These are phyloP conservation scores for Micractinium sp. DNA, from an alignment of 139 green algal species.

Conservation along the genomic window DNA sequence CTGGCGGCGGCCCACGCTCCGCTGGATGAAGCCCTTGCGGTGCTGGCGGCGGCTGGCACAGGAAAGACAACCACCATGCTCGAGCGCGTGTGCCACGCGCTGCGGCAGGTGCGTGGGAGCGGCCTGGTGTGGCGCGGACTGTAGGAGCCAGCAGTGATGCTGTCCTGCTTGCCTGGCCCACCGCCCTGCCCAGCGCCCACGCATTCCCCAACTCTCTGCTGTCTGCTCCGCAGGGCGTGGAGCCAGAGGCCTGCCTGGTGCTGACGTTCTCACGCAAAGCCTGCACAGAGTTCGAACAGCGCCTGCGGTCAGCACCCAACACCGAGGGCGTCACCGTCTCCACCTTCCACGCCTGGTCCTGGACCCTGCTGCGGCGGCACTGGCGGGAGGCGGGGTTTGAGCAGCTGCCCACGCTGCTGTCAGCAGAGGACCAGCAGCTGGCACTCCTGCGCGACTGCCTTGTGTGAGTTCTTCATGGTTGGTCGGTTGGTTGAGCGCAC, in stretches of 20 bases:
- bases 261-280: conserved; percentile 28
- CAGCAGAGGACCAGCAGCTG: conserved; percentile 15
- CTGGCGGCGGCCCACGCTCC: neutral
- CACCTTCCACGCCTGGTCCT: conserved; percentile 18
- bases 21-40: neutral
- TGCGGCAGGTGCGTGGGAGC: neutral
- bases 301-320: neutral
- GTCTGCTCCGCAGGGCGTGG: neutral
- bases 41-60: conserved; percentile 13
- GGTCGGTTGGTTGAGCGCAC: neutral
- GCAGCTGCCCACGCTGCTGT: neutral
- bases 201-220: neutral
- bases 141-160: neutral
- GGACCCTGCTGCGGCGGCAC: neutral
- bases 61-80: conserved; percentile 34
- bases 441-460: neutral
- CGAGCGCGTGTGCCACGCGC: neutral
- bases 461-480: neutral
- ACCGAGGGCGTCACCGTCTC: neutral
- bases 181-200: no score
- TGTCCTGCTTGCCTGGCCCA: neutral
- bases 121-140: neutral
- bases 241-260: neutral
- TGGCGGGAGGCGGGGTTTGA: conserved; percentile 13
- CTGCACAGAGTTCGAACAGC: neutral